Base-by-base conservation (phyloP, 2,329 filamentous ascomycete genomes). In the Tympanopsis confertula region DNA sequence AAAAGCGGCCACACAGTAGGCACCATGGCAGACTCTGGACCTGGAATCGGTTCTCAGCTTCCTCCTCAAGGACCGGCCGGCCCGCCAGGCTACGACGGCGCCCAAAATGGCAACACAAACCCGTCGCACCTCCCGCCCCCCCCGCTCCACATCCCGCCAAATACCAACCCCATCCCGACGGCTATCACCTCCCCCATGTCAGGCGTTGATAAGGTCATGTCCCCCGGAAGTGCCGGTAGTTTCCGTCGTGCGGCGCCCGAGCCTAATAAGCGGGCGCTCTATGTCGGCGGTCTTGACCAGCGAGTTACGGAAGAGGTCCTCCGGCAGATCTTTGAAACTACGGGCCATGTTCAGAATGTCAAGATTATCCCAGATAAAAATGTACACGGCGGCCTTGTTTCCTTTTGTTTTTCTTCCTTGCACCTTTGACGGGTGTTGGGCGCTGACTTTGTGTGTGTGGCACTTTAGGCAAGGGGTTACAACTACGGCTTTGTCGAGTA, bases 291-390 rank as follows among this genome's bases (percentile, higher is more conserved):
- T 39, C 69, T 98, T 49, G 91, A 98, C 58, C 86, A 88, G 51
- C 78, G 91, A 47, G 89, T 96, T 44, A 95, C 89, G 20, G 89
- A 96, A 63, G 89, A 96, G 56, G 86, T 96, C 39, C 65, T 96
- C 59, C 86, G 87, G 55, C 89, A 96, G 62, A 96, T 96, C 52
- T 98, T 98, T 55, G 91, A 98, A 69, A 98, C 91, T 5, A 95
- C 88, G 42, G 91, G 91, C 40, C 91, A 98, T 63, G 91, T 98
- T 47, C 83, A 94, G 65, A 95, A 86, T 55, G 91, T 98, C 57
- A 98, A 98, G 72, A 95, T 98, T 56, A 98, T 98, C 58, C 91
- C 91, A 38, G 91, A 98, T 71, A 98, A 98, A 74, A 98, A 95
- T 64, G 88, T 94, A 67, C 74, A 86, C 78, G 43, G 19, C 36